Evolutionary conservation across 2,329 filamentous ascomycete genomes (phyloP).

Genomic region (Daldinia sp.): DNA sequence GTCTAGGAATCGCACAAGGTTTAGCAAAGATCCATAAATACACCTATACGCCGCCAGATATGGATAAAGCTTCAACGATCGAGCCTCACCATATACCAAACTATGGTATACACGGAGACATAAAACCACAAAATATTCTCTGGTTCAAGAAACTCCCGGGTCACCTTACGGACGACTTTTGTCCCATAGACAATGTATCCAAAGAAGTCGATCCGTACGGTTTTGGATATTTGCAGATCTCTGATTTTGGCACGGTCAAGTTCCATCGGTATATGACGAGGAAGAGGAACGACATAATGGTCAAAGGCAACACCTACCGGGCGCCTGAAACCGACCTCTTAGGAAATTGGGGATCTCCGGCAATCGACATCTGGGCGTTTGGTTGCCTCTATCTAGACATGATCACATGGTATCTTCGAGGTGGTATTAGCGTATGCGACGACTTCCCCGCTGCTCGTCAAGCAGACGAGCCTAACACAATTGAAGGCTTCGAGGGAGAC

Average conservation of each 20-base stretch:
- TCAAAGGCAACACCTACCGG: background rate
- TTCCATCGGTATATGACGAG: background rate
- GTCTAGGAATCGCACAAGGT: background rate
- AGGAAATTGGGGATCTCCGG: background rate
- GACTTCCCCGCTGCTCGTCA: background rate
- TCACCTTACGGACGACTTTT: background rate
- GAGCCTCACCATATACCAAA: background rate
- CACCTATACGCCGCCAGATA: background rate
- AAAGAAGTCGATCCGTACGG: background rate
- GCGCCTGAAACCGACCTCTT: background rate
- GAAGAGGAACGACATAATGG: background rate
- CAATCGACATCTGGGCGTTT: background rate
- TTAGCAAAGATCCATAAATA: background rate
- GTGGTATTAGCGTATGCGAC: background rate
- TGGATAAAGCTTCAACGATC: background rate
- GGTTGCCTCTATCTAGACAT: background rate
- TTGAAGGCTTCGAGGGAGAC: background rate
- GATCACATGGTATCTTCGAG: background rate
- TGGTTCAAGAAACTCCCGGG: background rate
- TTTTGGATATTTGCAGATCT: background rate
- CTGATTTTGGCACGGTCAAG: background rate
- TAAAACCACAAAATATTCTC: background rate
- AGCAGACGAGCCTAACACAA: background rate
- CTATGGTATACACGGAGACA: background rate
- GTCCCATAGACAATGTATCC: background rate